Conservation (phyloP, 2,329 filamentous ascomycete genomes). For the Apiospora hydei region DNA sequence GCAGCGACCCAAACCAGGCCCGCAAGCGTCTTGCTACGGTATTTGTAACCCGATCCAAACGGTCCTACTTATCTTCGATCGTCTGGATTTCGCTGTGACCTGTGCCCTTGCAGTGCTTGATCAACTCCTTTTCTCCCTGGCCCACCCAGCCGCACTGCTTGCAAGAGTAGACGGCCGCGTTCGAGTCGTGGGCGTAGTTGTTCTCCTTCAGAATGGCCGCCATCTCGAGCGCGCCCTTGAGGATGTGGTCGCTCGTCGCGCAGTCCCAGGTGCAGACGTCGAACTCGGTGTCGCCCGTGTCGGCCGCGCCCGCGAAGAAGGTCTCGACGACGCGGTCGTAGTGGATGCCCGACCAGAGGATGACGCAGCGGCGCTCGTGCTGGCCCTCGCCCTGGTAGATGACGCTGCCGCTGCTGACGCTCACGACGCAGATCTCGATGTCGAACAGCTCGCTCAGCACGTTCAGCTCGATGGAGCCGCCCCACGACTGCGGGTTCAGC, state of each 20-base stretch:
- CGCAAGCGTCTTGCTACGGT: background rate
- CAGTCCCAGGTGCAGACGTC: slow-evolving; percentile 70
- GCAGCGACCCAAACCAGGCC: background rate
- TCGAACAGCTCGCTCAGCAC: slow-evolving; percentile 86
- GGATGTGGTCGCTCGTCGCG: slow-evolving; percentile 61
- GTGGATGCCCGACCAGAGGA: slow-evolving; percentile 92
- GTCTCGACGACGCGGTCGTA: slow-evolving; percentile 89
- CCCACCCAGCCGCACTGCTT: slow-evolving; percentile 74
- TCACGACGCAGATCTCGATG: slow-evolving; percentile 84
- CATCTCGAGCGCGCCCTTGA: slow-evolving; percentile 71
- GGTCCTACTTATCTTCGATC: slow-evolving; percentile 42
- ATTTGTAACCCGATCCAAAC: too few relatives aligned
- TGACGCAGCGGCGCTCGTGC: slow-evolving; percentile 69
- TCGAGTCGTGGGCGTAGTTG: slow-evolving; percentile 90
- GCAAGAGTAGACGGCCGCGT: slow-evolving; percentile 80
- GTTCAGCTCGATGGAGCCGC: slow-evolving; percentile 87
- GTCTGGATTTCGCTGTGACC: slow-evolving; percentile 67
- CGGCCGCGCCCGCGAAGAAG: slow-evolving; percentile 63
- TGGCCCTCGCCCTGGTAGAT: slow-evolving; percentile 79
- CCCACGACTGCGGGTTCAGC: slow-evolving; percentile 82
- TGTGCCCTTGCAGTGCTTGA: slow-evolving; percentile 67
- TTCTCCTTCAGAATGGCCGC: slow-evolving; percentile 70
- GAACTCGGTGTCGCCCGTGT: slow-evolving; percentile 69
- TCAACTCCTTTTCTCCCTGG: slow-evolving; percentile 69
- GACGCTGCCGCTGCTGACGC: slow-evolving; percentile 60